Evolutionary conservation across 208 protist species (phyloP).

Genomic region (Acanthamoeba sp.): DNA sequence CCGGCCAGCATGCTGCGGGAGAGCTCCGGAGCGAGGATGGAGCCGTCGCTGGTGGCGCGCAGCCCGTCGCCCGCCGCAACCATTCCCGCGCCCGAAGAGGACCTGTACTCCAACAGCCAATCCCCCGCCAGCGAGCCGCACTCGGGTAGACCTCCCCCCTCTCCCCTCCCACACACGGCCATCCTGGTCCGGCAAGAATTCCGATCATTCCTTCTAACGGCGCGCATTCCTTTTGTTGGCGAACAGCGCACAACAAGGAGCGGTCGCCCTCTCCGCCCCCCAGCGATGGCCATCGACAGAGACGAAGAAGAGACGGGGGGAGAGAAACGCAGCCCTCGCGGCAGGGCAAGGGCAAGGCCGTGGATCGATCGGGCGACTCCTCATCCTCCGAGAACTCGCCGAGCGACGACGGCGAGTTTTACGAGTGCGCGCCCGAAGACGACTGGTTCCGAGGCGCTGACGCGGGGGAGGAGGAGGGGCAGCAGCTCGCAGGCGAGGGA

Average conservation of each 20-base stretch:
- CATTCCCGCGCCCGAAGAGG: neutral
- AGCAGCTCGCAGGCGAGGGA: neutral
- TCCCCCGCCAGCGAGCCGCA: neutral
- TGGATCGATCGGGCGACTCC: neutral
- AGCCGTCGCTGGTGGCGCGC: neutral
- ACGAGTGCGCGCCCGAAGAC: conserved; percentile 51
- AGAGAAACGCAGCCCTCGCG: neutral
- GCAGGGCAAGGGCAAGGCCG: neutral
- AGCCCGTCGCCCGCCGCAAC: neutral
- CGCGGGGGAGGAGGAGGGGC: neutral
- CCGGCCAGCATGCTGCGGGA: neutral
- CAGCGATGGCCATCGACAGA: no score
- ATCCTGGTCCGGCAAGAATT: no score
- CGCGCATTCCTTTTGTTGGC: no score
- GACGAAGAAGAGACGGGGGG: neutral
- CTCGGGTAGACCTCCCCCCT: neutral
- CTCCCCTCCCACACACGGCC: no score
- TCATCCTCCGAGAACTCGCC: conserved; percentile 7
- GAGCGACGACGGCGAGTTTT: conserved; percentile 56
- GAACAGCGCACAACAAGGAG: neutral
- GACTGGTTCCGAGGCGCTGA: neutral
- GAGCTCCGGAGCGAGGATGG: conserved; percentile 20
- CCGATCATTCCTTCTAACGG: no score
- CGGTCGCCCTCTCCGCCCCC: neutral
- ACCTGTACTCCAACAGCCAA: conserved; percentile 51